Evolutionary conservation across 192 early-diverging fungal genomes (phyloP), one percentile per base, ranked within the genome.

Genomic region (Cladochytrium replicatum): DNA sequence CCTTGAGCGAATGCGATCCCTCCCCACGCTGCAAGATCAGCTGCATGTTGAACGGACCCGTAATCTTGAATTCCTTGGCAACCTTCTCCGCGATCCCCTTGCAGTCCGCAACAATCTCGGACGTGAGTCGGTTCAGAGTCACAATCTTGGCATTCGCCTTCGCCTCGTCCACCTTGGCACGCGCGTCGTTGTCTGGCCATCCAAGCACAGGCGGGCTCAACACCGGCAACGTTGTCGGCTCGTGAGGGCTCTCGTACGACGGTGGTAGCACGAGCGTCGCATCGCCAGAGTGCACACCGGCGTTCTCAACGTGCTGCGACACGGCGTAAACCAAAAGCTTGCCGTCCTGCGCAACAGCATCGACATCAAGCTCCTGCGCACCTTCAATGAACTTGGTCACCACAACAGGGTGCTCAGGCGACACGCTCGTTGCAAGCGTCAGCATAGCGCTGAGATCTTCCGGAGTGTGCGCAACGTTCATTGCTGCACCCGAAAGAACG

Each of bases 1-100:
- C 94, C 75, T 94, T 94, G 41, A 98, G 72, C 41, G 65, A 54
- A 49, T 68, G 68, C 22, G 59, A 44, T 28, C 52, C 52, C 8
- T 58, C 46, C 7, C 46, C 49, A 6, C 65, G 63, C 2, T 48
- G 56, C 11, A 76, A 55, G 58, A 98, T 95, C 48, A 98, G 72
- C 68, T 98, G 94, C 86, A 98, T 98, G 69, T 98, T 98, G 86
- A 85, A 98, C 1, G 94, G 92, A 6, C 94, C 91, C n/a, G 92
- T 92, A 66, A 96, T 91, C 46, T 85, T 77, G 64, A 98, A 91
- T 3, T 87, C 89, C 28, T 71, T 67, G 15, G 87, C 92, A 15
- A 98, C 82, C 68, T 91, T 86, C 46, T 82, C 76, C 15, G 91
- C 86, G 55, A 93, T 84, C 1, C 60, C 69, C 65, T 85, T 84